Evolutionary conservation across 1,284 basidiomycete genomes (phyloP).

Genomic region (Hemileia vastatrix): DNA sequence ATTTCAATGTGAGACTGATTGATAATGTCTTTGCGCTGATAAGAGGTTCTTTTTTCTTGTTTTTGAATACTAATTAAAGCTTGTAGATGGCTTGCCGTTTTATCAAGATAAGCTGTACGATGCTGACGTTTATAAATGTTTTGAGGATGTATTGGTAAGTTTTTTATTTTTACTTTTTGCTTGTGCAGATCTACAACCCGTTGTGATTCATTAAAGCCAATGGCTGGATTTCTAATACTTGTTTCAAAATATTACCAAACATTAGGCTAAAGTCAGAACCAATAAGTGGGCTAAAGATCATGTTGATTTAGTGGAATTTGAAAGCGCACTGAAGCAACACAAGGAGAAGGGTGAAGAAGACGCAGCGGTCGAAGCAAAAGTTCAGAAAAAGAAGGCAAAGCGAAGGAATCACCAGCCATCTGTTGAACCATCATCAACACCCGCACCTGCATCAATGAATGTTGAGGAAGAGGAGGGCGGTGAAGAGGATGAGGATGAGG

Average conservation of each 20-base stretch:
- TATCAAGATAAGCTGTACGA: constrained; percentile 96
- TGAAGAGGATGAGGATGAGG: not conserved
- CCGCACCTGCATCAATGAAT: too few relatives aligned
- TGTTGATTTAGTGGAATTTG: constrained; percentile 17
- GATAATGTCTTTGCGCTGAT: not conserved
- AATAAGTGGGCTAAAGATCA: constrained; percentile 22
- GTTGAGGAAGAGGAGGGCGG: not conserved
- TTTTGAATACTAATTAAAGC: not conserved
- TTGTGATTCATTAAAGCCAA: too few relatives aligned
- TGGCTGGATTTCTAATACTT: too few relatives aligned
- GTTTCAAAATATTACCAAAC: not conserved
- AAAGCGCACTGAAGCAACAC: constrained; percentile 1
- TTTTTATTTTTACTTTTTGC: not conserved
- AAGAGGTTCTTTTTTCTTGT: not conserved
- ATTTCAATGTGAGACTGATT: constrained; percentile 26
- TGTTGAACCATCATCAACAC: not conserved
- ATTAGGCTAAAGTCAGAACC: constrained; percentile 10
- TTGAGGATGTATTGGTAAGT: constrained; percentile 70
- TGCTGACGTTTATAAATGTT: constrained; percentile 66
- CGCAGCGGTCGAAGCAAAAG: constrained; percentile 5
- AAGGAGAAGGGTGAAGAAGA: constrained; percentile 20
- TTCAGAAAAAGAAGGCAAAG: constrained; percentile 10
- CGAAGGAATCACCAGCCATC: not conserved
- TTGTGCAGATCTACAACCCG: not conserved
- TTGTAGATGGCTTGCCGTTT: constrained; percentile 53